Evolutionary conservation across 495 filamentous ascomycete species (phyloP).

Genomic region (Rusavskia elegans): DNA sequence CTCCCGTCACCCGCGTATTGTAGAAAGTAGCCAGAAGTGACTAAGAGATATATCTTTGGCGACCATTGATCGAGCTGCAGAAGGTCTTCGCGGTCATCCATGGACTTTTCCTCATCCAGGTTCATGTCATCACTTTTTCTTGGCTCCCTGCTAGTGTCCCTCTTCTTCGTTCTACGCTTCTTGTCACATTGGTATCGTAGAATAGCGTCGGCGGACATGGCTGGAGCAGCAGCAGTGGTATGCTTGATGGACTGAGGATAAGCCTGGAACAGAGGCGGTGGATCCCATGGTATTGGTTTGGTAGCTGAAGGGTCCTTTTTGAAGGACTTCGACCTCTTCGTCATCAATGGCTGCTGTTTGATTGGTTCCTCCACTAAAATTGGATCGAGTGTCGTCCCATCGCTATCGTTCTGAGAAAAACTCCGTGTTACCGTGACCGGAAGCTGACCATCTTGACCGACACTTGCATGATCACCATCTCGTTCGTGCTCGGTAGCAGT

Average conservation of each 20-base stretch:
- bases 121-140: slow-evolving; percentile 21
- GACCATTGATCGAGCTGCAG: slow-evolving; percentile 57
- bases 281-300: slow-evolving; percentile 40
- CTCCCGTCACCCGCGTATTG: slow-evolving; percentile 75
- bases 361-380: not conserved
- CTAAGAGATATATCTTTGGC: slow-evolving; percentile 67
- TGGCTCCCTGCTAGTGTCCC: slow-evolving; percentile 14
- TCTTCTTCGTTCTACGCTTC: slow-evolving; percentile 30
- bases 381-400: not conserved
- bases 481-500: not conserved
- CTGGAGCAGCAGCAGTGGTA: slow-evolving; percentile 31
- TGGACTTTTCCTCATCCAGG: slow-evolving; percentile 20
- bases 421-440: not conserved
- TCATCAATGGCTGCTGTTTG: not conserved
- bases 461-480: not conserved
- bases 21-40: slow-evolving; percentile 68
- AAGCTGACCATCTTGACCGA: not conserved
- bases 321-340: slow-evolving; percentile 3
- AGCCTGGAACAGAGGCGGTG: slow-evolving; percentile 79
- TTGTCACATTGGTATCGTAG: slow-evolving; percentile 34
- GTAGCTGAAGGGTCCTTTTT: not conserved
- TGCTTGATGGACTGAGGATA: slow-evolving; percentile 67
- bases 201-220: slow-evolving; percentile 40
- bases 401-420: not conserved
- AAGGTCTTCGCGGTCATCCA: slow-evolving; percentile 42